These are phyloP conservation scores for Silene latifolia DNA, from an alignment of 148 eudicot species.

Conservation along the genomic window DNA sequence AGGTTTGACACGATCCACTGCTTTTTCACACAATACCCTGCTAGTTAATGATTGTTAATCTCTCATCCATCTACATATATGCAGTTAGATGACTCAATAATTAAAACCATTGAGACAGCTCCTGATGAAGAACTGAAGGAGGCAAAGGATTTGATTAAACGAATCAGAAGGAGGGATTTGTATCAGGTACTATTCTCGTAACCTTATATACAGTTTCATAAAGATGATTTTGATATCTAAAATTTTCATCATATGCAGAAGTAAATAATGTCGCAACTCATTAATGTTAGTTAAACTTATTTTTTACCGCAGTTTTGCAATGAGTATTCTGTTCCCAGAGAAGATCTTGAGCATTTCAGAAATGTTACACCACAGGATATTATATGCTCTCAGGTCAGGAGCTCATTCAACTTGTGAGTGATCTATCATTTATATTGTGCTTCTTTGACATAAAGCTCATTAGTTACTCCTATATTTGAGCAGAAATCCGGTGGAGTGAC, in stretches of 20 bases:
- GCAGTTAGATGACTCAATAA: conserved; percentile 83
- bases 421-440: background rate
- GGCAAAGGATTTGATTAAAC: conserved; percentile 12
- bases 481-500: conserved; percentile 56
- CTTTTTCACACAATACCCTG: background rate
- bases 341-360: conserved; percentile 63
- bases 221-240: background rate
- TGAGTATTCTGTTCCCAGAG: conserved; percentile 79
- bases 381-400: conserved; percentile 76
- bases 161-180: conserved; percentile 12
- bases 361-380: conserved; percentile 71
- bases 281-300: background rate
- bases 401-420: background rate
- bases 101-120: conserved; percentile 75
- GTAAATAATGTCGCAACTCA: conserved; percentile 1
- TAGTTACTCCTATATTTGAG: background rate
- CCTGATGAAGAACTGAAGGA: conserved; percentile 51
- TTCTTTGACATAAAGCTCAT: background rate
- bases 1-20: conserved; percentile 38
- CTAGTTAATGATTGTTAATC: background rate
- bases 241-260: background rate
- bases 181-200: conserved; percentile 46
- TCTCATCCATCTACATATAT: conserved; percentile 9
- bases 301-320: conserved; percentile 68
- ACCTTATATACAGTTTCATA: conserved; percentile 1